Conservation (phyloP, 2,329 filamentous ascomycete genomes). For the Beauveria asiatica region DNA sequence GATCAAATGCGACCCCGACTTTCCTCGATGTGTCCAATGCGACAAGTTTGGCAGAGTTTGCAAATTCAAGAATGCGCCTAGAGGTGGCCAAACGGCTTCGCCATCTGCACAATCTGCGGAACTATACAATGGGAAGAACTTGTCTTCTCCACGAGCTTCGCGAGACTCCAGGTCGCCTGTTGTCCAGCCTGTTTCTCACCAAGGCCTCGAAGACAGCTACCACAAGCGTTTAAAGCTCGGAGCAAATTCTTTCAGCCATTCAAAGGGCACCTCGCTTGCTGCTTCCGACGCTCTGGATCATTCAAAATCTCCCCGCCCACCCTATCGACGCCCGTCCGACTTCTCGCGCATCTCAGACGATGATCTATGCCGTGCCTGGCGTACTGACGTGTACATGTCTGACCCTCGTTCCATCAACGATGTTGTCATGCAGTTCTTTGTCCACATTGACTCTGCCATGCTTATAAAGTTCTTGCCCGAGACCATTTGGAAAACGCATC, state of each 20-base stretch:
- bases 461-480: slow-evolving; percentile 35
- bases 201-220: background rate
- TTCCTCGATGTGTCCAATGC: slow-evolving; percentile 81
- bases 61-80: slow-evolving; percentile 73
- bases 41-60: slow-evolving; percentile 83
- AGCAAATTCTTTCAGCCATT: slow-evolving; percentile 36
- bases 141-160: slow-evolving; percentile 17
- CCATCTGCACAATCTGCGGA: slow-evolving; percentile 45
- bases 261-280: slow-evolving; percentile 22
- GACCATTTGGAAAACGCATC: slow-evolving; percentile 30
- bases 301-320: slow-evolving; percentile 26
- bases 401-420: slow-evolving; percentile 32
- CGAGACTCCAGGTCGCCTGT: slow-evolving; percentile 24
- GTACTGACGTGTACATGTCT: slow-evolving; percentile 39
- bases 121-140: slow-evolving; percentile 35
- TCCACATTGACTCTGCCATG: slow-evolving; percentile 32
- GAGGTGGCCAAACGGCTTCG: slow-evolving; percentile 50
- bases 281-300: slow-evolving; percentile 27
- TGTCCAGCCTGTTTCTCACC: background rate
- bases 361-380: slow-evolving; percentile 40
- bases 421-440: slow-evolving; percentile 34
- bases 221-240: slow-evolving; percentile 41
- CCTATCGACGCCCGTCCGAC: slow-evolving; percentile 30
- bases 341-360: slow-evolving; percentile 42
- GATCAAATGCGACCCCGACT: slow-evolving; percentile 90